phyloP scores from a whole-genome alignment of 352 stramenopile species.

The Aphanomyces invadans region DNA sequence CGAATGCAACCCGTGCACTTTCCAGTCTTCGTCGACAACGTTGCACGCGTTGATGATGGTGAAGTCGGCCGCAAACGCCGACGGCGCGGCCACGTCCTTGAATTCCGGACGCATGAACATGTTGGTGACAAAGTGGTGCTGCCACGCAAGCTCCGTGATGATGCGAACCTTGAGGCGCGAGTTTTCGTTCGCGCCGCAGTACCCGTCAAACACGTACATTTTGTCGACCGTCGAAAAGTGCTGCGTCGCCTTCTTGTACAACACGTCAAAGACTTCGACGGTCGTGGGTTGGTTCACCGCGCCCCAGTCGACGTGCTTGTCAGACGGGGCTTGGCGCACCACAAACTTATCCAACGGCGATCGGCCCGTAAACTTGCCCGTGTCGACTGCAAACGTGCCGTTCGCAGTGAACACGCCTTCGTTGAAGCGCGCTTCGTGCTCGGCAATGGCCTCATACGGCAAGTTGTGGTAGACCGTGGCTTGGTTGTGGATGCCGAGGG shows the following conservation, averaged over 20 bases:
- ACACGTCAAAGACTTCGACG: slow-evolving; percentile 39
- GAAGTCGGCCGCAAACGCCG: slow-evolving; percentile 41
- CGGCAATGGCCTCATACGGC: slow-evolving; percentile 39
- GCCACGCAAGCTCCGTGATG: slow-evolving; percentile 50
- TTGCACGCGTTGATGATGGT: slow-evolving; percentile 66
- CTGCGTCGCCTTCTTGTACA: slow-evolving; percentile 43
- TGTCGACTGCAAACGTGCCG: slow-evolving; percentile 54
- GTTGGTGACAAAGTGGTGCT: slow-evolving; percentile 64
- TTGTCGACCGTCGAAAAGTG: slow-evolving; percentile 43
- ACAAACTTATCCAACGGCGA: slow-evolving; percentile 61
- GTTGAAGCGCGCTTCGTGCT: slow-evolving; percentile 42
- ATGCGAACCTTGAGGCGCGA: slow-evolving; percentile 50
- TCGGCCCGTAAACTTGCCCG: slow-evolving; percentile 53
- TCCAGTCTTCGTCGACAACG: slow-evolving; percentile 48
- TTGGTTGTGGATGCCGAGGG: slow-evolving; percentile 38
- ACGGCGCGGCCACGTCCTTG: slow-evolving; percentile 36
- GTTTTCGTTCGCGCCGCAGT: slow-evolving; percentile 55
- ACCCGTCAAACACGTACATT: slow-evolving; percentile 57
- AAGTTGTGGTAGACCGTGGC: slow-evolving; percentile 47
- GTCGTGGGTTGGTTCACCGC: slow-evolving; percentile 51
- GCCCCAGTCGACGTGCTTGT: slow-evolving; percentile 47
- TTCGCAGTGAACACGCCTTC: slow-evolving; percentile 50
- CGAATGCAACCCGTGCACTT: slow-evolving; percentile 44
- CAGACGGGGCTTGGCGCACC: slow-evolving; percentile 42
- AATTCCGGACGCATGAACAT: slow-evolving; percentile 63